Evolutionary conservation across 225 moss, liverwort and hornwort genomes (phyloP).

Genomic region (Climacium dendroides): DNA sequence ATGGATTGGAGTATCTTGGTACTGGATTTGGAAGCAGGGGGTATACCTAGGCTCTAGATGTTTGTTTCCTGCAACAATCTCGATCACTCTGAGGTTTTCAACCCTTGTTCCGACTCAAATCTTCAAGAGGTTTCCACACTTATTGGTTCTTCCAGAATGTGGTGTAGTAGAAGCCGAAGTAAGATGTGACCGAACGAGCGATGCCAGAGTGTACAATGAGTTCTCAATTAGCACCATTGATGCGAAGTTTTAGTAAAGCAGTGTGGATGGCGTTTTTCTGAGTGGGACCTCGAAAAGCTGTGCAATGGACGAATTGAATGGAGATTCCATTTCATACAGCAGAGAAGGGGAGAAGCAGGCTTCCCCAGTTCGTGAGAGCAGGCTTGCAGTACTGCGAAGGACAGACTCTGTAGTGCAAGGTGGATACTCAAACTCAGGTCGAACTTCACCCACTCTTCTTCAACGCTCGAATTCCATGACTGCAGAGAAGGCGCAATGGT

Average conservation of each 20-base stretch:
- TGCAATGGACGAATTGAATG: conserved; percentile 15
- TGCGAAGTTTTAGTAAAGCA: neutral
- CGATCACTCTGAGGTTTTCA: neutral
- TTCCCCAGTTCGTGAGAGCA: conserved; percentile 22
- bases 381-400: conserved; percentile 7
- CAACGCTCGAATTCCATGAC: conserved; percentile 42
- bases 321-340: neutral
- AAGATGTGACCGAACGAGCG: neutral
- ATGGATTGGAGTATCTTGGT: conserved; percentile 6
- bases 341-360: conserved; percentile 13
- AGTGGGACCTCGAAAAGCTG: neutral
- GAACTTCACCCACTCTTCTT: conserved; percentile 22
- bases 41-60: neutral
- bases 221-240: neutral
- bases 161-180: neutral
- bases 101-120: neutral
- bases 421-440: conserved; percentile 22
- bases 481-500: conserved; percentile 11
- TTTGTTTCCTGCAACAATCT: neutral
- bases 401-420: conserved; percentile 28
- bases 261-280: neutral
- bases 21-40: neutral
- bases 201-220: neutral
- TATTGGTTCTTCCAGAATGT: neutral
- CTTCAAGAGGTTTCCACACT: neutral